Percentiles rank a stretch among this genome's conserved stretches.
These are phyloP conservation scores for Mercurialis annua DNA, from an alignment of 345 rosid species.

Conservation along the genomic window DNA sequence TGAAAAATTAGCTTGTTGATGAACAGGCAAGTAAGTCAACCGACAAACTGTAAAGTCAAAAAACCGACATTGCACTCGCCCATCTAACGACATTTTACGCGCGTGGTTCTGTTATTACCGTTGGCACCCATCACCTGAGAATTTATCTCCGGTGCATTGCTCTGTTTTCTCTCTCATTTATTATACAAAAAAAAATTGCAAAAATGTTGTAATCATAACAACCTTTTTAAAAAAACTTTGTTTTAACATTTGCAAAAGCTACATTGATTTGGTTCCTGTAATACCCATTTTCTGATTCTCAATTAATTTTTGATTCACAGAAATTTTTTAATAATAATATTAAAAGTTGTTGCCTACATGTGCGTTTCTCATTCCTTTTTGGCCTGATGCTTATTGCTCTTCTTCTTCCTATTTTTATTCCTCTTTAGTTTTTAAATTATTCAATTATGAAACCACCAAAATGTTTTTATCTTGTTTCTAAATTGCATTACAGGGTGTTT, in stretches of 20 bases:
- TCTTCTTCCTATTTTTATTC: slow-evolving; percentile 1
- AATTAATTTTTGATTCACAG: no score
- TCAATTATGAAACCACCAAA: background rate
- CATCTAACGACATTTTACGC: slow-evolving; percentile 4
- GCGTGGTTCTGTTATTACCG: slow-evolving; percentile 44
- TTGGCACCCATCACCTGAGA: slow-evolving; percentile 20
- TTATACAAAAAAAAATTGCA: background rate
- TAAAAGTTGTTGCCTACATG: slow-evolving; percentile 24
- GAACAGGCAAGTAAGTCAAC: slow-evolving; percentile 2
- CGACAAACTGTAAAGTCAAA: background rate
- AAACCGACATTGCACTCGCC: slow-evolving; percentile 7
- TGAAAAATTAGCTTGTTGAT: no score
- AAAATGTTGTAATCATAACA: slow-evolving; percentile 19
- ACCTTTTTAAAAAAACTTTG: slow-evolving; percentile 30
- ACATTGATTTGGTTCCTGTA: slow-evolving; percentile 9
- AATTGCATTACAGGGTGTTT: slow-evolving; percentile 15
- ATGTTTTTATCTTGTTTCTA: slow-evolving; percentile 1
- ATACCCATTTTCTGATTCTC: background rate
- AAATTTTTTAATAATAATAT: no score
- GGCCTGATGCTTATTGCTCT: background rate
- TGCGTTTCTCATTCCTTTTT: slow-evolving; percentile 10
- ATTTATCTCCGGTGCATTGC: background rate
- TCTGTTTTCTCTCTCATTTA: background rate
- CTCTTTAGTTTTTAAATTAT: background rate
- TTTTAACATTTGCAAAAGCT: slow-evolving; percentile 6